Evolutionary conservation across 2,329 filamentous ascomycete species (phyloP), one percentile per base, ranked within the genome.

Genomic region (Chrysoporthe deuterocubensis): DNA sequence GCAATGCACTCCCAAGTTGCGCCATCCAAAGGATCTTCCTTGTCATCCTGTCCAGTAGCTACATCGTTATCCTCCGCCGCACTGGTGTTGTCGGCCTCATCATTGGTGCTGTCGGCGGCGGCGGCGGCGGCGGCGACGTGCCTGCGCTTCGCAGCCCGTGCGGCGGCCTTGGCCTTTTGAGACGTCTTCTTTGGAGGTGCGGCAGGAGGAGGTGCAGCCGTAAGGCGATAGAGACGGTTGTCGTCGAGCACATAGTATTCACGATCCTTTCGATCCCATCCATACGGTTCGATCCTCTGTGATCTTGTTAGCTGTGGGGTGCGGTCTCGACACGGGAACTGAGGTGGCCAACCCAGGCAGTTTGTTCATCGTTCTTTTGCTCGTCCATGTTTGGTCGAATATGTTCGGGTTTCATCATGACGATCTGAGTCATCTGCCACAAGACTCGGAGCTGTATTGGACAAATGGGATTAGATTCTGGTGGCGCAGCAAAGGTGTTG

Each of bases 1-100:
- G 94, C 96, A 54, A 99, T 75, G 75, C 94, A 97, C 77, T 97
- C 94, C 95, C 96, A 99, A 70, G 87, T 92, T 80, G 90, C 91
- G 7, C 89, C 90, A 21, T 90, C 92, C 21, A 95, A 84, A 1
- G 90, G 89, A 71, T 92, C 86, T 3, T 74, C 73, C 9, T 77
- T 72, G 7, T 70, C 72, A 13, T 68, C 67, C 21, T 52, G 21
- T 43, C 52, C 57, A 34, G 52, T 21, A 21, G 26, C n/a, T 11
- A 34, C 50, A 7, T 71, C 71, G 3, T 72, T 72, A 13, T 71
- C 72, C 52, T 77, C 74, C n/a, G 80, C 76, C 67, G 81, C 76
- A 46, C 68, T 70, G 71, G 75, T 72, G 71, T 81, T 74, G 73
- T 84, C 75, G 11, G 71, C 72, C 54, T 77, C 78, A 62, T 77